These are phyloP conservation scores for Aureococcus anophagefferens DNA, from an alignment of 108 stramenopile genomes.

Conservation along the genomic window DNA sequence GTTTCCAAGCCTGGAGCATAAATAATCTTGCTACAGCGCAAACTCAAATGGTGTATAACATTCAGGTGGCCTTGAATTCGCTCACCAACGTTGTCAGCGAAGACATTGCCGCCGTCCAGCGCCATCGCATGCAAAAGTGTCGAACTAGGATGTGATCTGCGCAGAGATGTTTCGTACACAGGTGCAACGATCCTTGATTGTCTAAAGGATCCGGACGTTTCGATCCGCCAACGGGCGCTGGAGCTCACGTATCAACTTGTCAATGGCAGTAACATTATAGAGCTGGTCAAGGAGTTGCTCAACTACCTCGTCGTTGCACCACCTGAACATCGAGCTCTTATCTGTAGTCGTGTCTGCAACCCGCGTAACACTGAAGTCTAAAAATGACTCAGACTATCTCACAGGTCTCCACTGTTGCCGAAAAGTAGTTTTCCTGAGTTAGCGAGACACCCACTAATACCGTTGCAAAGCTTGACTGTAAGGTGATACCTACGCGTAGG, in stretches of 20 bases:
- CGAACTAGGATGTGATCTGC: no score
- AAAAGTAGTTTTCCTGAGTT: no score
- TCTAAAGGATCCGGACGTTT: constrained; percentile 93
- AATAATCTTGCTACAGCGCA: no score
- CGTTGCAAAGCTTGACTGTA: no score
- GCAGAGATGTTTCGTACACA: no score
- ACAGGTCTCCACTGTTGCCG: no score
- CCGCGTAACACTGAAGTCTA: no score
- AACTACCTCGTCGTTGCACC: constrained; percentile 95
- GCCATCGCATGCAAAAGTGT: constrained; percentile 43
- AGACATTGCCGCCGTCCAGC: constrained; percentile 66
- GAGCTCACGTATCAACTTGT: constrained; percentile 94
- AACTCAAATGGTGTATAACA: no score
- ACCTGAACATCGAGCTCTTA: constrained; percentile 72
- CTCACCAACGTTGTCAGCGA: constrained; percentile 46
- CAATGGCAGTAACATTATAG: constrained; percentile 73
- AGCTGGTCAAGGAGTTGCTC: constrained; percentile 82
- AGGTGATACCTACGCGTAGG: no score
- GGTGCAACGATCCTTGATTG: constrained; percentile 85
- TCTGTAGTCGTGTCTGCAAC: constrained; percentile 60
- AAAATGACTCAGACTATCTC: no score
- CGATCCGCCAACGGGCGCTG: constrained; percentile 91
- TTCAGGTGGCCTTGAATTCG: constrained; percentile 76
- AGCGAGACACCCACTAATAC: no score
- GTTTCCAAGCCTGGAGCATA: no score